Conservation (phyloP, 352 stramenopile genomes). For the Plasmopara viticola region DNA sequence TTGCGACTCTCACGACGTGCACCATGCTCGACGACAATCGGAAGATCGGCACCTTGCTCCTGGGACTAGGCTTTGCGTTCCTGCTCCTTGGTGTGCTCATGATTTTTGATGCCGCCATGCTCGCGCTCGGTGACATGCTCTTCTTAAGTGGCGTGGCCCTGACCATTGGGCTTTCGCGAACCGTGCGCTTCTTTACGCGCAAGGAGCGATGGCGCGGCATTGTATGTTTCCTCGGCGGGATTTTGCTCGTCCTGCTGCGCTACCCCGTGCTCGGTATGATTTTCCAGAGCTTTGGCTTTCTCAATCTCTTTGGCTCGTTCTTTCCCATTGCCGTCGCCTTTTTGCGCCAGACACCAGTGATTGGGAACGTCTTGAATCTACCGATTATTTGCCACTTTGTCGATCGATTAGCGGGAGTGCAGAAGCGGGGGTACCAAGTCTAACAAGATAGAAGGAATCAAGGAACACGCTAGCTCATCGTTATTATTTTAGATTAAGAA, state of each 20-base stretch:
- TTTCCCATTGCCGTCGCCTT: slow-evolving; percentile 92
- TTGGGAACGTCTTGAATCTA: slow-evolving; percentile 84
- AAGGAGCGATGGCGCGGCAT: slow-evolving; percentile 92
- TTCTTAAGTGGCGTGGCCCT: slow-evolving; percentile 91
- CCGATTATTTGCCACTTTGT: slow-evolving; percentile 78
- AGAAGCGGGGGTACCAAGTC: slow-evolving; percentile 84
- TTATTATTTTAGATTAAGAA: too few species aligned
- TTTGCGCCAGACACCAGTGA: slow-evolving; percentile 88
- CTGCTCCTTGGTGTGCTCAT: slow-evolving; percentile 92
- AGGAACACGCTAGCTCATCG: too few species aligned
- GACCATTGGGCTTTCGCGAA: slow-evolving; percentile 90
- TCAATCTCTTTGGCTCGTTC: slow-evolving; percentile 96
- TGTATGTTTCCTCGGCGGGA: slow-evolving; percentile 91
- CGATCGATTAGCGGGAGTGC: slow-evolving; percentile 72
- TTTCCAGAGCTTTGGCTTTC: slow-evolving; percentile 90
- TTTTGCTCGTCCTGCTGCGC: slow-evolving; percentile 89
- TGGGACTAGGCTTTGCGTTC: slow-evolving; percentile 89
- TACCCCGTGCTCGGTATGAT: slow-evolving; percentile 92
- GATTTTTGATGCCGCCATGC: slow-evolving; percentile 91
- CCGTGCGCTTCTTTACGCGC: slow-evolving; percentile 92
- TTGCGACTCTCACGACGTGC: too few species aligned
- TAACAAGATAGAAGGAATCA: slow-evolving; percentile 16
- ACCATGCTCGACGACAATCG: slow-evolving; percentile 90
- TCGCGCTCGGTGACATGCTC: slow-evolving; percentile 91
- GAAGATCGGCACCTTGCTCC: slow-evolving; percentile 92